phyloP scores from a whole-genome alignment of 2,329 filamentous ascomycete genomes.

The Hypoxylon sp. region DNA sequence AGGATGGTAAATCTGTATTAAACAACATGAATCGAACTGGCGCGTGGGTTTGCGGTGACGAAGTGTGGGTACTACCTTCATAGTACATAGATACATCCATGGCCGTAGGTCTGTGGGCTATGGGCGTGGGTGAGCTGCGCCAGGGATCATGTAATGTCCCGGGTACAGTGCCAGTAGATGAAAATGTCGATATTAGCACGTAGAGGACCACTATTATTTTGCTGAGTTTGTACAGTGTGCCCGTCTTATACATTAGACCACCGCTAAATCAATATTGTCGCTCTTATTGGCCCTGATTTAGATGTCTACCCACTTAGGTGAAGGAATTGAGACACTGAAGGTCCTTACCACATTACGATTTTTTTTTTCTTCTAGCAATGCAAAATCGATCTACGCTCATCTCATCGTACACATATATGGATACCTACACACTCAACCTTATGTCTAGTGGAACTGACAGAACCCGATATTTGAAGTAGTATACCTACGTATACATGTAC shows the following conservation, averaged over 20 bases:
- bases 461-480: background rate
- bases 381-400: background rate
- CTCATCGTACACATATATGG: no score
- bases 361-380: background rate
- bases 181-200: conserved; percentile 4
- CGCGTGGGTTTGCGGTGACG: conserved; percentile 36
- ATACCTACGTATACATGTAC: background rate
- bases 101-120: no score
- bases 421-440: no score
- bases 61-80: conserved; percentile 24
- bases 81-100: no score
- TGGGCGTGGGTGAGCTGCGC: conserved; percentile 21
- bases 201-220: background rate
- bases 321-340: conserved; percentile 8
- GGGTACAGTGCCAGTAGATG: conserved; percentile 14
- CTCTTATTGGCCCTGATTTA: conserved; percentile 24
- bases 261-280: conserved; percentile 17
- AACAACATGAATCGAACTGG: conserved; percentile 36
- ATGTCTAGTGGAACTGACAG: background rate
- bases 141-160: conserved; percentile 43
- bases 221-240: conserved; percentile 13
- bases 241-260: background rate
- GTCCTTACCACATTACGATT: background rate
- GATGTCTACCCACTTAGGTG: conserved; percentile 8
- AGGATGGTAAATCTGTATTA: conserved; percentile 37